Base-by-base conservation (phyloP, 768 basidiomycete species). In the Calocera viscosa region DNA sequence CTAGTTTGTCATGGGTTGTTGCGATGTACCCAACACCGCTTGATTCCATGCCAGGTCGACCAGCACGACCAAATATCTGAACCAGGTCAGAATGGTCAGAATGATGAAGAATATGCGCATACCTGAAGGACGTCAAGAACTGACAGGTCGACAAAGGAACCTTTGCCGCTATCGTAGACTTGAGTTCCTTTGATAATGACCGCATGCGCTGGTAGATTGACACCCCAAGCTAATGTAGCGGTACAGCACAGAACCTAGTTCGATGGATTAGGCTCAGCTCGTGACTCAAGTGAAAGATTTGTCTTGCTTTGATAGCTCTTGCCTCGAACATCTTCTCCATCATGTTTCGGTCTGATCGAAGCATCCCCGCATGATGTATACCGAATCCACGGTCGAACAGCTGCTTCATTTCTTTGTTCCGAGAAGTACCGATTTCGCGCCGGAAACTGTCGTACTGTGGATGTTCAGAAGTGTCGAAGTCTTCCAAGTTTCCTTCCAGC, bases 321-420 rank as follows among this genome's bases (percentile, higher is more conserved):
- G 89, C 88, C 72, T 89, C 90, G 69, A 99, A 98, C 85, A 97
- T 84, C 72, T 84, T 82, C 76, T 98, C 96, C 85, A 90, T 94
- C 81, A 97, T 84, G 74, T 92, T 97, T 70, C 96, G 82, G 73
- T 99, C 96, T 7, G 87, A 84, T 60, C 96, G 82, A 68, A 99
- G 77, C 96, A 99, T 98, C 2, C 96, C 96, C 39, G 96, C 96
- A 77, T 99, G 96, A 76, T 97, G 95, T 53, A 99, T 97, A 12
- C 94, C 96, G 73, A 98, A 94, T 2, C 96, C 96, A 69, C 78
- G 75, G 67, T 93, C 90, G 72, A 96, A 96, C 17, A 99, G 81
- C 71, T 89, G 84, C 75, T 90, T 95, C 94, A 99, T 92, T 77
- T 98, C 96, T 75, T 91, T 91, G 74, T 99, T 99, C 70, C 86